These are phyloP conservation scores for Hypholoma sublateritium DNA, from an alignment of 768 basidiomycete genomes.

Conservation along the genomic window DNA sequence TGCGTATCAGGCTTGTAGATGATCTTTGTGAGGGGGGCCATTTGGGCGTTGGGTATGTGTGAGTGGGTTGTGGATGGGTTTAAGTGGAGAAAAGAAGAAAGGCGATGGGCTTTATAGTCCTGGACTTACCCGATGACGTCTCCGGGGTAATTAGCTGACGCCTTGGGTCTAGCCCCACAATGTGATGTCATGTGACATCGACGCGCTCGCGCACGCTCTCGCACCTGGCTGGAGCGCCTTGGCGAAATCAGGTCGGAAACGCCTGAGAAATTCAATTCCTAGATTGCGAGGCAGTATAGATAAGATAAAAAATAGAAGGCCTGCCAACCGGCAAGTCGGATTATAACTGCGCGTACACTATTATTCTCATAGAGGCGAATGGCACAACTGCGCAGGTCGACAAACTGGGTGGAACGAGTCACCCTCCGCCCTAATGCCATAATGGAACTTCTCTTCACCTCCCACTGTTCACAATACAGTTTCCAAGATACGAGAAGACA, in stretches of 20 bases:
- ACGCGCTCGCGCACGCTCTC: background rate
- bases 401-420: slow-evolving; percentile 17
- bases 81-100: background rate
- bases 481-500: slow-evolving; percentile 8
- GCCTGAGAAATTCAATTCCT: background rate
- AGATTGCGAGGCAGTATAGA: background rate
- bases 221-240: no score
- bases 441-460: slow-evolving; percentile 11
- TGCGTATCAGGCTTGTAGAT: slow-evolving; percentile 78
- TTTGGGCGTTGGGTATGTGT: slow-evolving; percentile 15
- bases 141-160: background rate
- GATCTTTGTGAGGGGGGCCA: slow-evolving; percentile 59
- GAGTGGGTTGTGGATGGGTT: slow-evolving; percentile 5
- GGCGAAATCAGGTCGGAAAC: background rate
- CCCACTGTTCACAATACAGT: slow-evolving; percentile 7
- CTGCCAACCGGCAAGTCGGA: slow-evolving; percentile 5
- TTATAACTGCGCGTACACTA: slow-evolving; percentile 10
- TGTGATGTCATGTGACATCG: background rate
- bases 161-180: background rate
- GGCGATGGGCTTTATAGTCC: slow-evolving; percentile 15
- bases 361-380: slow-evolving; percentile 9
- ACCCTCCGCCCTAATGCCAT: slow-evolving; percentile 16
- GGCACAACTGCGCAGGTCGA: slow-evolving; percentile 19
- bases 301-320: slow-evolving; percentile 13
- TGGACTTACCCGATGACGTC: slow-evolving; percentile 24